Base-by-base conservation (phyloP, 1,139 yeast genomes). In the Nakaseomyces nivariensis region DNA sequence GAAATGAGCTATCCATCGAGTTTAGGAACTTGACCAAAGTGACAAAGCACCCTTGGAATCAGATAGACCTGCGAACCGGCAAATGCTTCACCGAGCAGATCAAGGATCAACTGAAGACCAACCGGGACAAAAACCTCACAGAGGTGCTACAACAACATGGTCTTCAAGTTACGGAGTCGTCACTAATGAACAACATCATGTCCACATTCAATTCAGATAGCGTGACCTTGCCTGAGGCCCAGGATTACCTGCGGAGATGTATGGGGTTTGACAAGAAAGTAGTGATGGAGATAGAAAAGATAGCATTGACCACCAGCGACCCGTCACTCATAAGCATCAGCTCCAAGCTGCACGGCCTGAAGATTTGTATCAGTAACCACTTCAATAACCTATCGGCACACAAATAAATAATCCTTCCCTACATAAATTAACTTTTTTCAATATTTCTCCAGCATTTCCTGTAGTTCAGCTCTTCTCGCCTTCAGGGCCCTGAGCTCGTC, bases 281-380 rank as follows among this genome's bases (percentile, higher is more conserved):
- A 4, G 74, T 73, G 4, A 62, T 71, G 43, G 76, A 72, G 51
- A 58, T 63, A 46, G 77, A 72, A 47, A 68, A 70, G 48, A 54
- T 71, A 4, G 58, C 68, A 6, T 68, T 71, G 13, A 69, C 71
- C 32, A 67, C 75, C 32, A 76, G 73, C 52, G 79, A 75, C 51
- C 78, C 78, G 5, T 67, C 67, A 46, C 54, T 75, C 44, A 67
- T 75, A 24, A 69, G 75, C 33, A 69, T 74, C 4, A 61, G 69
- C 24, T 66, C 77, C 6, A 74, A 74, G 54, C 57, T 75, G 43
- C 63, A 60, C 44, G 68, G 69, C 1, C 52, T 70, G 37, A 71
- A 68, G 44, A 64, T 58, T 48, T 53, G 66, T 26, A 61, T 70
- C 11, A 60, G 69, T 32, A 68, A 65, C 51, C 62, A 68, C 55